Base-by-base conservation (phyloP, 441 rosid genomes). In the Erysimum pusillum region DNA sequence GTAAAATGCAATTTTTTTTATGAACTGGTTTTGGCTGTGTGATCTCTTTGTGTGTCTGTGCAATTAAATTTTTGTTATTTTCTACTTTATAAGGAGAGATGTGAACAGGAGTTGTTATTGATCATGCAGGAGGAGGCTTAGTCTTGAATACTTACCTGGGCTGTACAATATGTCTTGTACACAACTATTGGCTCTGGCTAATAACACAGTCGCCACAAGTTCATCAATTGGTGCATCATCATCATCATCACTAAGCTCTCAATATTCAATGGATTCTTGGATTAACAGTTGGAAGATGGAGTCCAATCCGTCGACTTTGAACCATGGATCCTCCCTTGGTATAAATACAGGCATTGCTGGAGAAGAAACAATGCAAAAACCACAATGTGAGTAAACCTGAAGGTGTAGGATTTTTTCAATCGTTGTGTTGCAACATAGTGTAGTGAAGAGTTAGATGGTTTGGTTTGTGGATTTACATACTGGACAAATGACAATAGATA, bases 161-260 rank as follows among this genome's bases (percentile, higher is more conserved):
- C 4, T 42, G 56, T 57, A 18, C 8, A 48, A 32, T 17, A 34
- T 60, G 54, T 49, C 73, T 14, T 67, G 18, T 67, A 44, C 48
- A 4, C 65, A 74, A 32, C 31, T 74, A 9, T 13, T 65, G 35
- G 71, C 77, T 53, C 18, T 74, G 53, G 77, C 77, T 54, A 65
- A 44, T 64, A 45, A 63, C 57, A 34, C 48, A 4, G 57, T 31
- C 53, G 20, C 2, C 42, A 35, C 66, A 15, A 45, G 42, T 66
- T 75, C 67, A 41, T 39, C 69, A 18, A 31, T 41, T 73, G 63
- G 32, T 62, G 52, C 53, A 51, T 12, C 63, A 48, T 8, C 46
- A 70, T 58, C 56, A 49, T 18, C 59, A 60, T 20, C 51, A 28
- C 63, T 35, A 13, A 22, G 12, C 38, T 25, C 59, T 15, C 57